Conservation (phyloP, 768 basidiomycete species). For the Lyophyllum semitale region DNA sequence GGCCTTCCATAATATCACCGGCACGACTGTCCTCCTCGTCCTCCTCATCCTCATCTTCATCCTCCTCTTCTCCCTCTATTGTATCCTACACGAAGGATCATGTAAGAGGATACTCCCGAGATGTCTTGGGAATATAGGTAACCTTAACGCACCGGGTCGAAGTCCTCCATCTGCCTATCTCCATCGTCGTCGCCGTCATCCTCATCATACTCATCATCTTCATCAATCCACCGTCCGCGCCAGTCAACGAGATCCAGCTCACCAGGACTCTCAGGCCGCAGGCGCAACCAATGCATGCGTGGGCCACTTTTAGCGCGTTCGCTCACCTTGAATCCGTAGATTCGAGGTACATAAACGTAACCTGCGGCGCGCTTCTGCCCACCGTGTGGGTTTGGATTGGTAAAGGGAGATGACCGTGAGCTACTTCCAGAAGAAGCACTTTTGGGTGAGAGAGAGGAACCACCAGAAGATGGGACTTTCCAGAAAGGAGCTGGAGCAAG, state of each 20-base stretch:
- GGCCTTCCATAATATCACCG: conserved; percentile 26
- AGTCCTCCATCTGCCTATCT: conserved; percentile 84
- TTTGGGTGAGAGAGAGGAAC: conserved; percentile 60
- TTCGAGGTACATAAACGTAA: conserved; percentile 85
- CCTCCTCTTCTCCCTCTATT: conserved; percentile 51
- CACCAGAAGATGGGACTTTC: conserved; percentile 63
- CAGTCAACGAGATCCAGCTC: conserved; percentile 90
- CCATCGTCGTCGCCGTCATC: conserved; percentile 74
- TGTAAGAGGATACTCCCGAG: conserved; percentile 6
- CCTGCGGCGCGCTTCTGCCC: conserved; percentile 88
- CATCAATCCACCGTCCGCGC: conserved; percentile 85
- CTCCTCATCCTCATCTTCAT: conserved; percentile 65
- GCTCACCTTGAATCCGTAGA: conserved; percentile 97
- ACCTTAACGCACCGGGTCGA: conserved; percentile 66
- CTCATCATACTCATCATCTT: conserved; percentile 58
- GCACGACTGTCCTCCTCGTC: conserved; percentile 35
- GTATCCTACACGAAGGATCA: conserved; percentile 41
- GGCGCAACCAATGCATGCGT: conserved; percentile 93
- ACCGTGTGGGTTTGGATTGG: conserved; percentile 87
- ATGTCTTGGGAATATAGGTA: conserved; percentile 11
- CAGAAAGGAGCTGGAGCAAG: conserved; percentile 93
- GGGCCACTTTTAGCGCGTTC: conserved; percentile 95
- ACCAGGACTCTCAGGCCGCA: conserved; percentile 77
- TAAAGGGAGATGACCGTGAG: conserved; percentile 59
- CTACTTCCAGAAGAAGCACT: conserved; percentile 51